phyloP scores from a whole-genome alignment of 768 basidiomycete genomes.

The Agrocybe praecox region DNA sequence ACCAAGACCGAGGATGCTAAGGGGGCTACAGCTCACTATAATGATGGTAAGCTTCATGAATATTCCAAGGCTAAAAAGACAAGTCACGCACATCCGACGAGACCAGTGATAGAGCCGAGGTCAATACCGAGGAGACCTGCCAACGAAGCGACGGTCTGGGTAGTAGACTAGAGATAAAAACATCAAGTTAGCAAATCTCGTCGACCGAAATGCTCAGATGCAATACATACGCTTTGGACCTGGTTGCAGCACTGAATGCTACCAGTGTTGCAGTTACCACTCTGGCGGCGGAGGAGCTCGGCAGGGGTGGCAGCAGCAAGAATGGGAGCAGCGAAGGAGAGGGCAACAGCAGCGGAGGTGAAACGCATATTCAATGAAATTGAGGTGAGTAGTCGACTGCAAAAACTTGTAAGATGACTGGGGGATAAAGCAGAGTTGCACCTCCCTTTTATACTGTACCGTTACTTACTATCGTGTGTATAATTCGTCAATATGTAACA shows the following conservation, averaged over 20 bases:
- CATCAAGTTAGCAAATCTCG: background rate
- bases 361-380: background rate
- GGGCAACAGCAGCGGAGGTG: background rate
- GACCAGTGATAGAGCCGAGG: constrained; percentile 9
- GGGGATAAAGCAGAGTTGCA: background rate
- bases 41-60: background rate
- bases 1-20: background rate
- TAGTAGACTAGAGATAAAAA: background rate
- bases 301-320: constrained; percentile 13
- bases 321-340: constrained; percentile 9
- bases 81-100: constrained; percentile 11
- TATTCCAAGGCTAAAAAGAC: background rate
- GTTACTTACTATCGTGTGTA: no score
- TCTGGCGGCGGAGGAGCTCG: background rate
- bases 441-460: background rate
- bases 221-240: constrained; percentile 1
- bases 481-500: background rate
- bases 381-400: background rate
- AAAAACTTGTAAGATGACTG: background rate
- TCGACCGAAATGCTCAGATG: background rate
- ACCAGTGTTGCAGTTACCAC: constrained; percentile 14
- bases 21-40: constrained; percentile 2
- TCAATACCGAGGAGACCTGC: constrained; percentile 11
- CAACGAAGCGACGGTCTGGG: background rate
- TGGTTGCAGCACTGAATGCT: constrained; percentile 14